Evolutionary conservation across 2,329 filamentous ascomycete species (phyloP).

Genomic region (Fusarium staphyleae): DNA sequence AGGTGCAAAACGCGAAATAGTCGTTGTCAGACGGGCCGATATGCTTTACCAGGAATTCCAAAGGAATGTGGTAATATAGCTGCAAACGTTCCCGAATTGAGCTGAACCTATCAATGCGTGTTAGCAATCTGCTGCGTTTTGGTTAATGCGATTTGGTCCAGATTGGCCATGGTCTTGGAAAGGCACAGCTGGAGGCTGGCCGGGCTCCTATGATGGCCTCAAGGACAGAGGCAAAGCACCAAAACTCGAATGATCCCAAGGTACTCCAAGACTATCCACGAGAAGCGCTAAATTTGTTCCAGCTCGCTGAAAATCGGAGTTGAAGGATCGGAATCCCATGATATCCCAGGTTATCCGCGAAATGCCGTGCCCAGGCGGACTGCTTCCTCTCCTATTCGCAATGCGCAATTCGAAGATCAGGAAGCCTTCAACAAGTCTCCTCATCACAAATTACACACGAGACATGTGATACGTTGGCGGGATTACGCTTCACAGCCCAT

Average conservation of each 20-base stretch:
- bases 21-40: slow-evolving; percentile 40
- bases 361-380: too few species aligned
- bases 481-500: not conserved
- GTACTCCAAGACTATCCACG: not conserved
- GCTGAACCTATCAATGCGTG: slow-evolving; percentile 46
- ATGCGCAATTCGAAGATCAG: too few species aligned
- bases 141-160: not conserved
- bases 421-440: too few species aligned
- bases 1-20: slow-evolving; percentile 41
- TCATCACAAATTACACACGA: not conserved
- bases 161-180: not conserved
- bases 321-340: not conserved
- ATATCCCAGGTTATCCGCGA: not conserved
- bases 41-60: slow-evolving; percentile 50
- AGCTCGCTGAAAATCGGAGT: not conserved
- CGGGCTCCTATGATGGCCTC: not conserved
- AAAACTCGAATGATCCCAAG: not conserved
- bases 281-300: not conserved
- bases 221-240: not conserved
- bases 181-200: not conserved
- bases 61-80: slow-evolving; percentile 51
- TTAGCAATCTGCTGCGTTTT: slow-evolving; percentile 33
- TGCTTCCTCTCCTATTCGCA: too few species aligned
- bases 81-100: slow-evolving; percentile 51
- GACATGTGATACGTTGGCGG: not conserved